Evolutionary conservation across 164 flowering plant genomes (phyloP).

Genomic region (Umbilicus rupestris): DNA sequence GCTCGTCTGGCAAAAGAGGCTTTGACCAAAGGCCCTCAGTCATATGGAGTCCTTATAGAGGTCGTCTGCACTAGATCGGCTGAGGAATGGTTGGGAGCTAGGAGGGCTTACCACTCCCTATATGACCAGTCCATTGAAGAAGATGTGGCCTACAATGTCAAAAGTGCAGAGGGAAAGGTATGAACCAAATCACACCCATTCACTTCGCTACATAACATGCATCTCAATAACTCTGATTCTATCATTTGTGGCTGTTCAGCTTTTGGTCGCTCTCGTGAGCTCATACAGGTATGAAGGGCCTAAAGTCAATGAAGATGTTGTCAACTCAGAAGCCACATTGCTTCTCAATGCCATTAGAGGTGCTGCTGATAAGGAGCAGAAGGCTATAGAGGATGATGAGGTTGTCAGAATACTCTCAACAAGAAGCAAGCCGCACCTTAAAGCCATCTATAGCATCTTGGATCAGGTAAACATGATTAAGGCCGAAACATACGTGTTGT

Average conservation of each 20-base stretch:
- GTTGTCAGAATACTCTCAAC: constrained; percentile 52
- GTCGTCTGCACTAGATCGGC: constrained; percentile 70
- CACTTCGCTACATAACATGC: too few species aligned
- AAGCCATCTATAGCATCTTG: constrained; percentile 32
- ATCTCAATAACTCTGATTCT: too few species aligned
- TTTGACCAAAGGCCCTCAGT: constrained; percentile 25
- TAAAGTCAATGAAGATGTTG: constrained; percentile 37
- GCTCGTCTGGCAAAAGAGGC: constrained; percentile 61
- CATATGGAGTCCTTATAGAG: constrained; percentile 44
- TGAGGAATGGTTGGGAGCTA: constrained; percentile 63
- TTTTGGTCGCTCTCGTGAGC: constrained; percentile 62
- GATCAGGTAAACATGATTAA: constrained; percentile 30
- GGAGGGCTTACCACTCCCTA: constrained; percentile 79
- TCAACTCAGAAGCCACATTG: constrained; percentile 54
- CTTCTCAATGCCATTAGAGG: constrained; percentile 30
- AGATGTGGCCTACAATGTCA: constrained; percentile 49
- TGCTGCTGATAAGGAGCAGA: constrained; percentile 19
- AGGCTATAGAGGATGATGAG: constrained; percentile 41
- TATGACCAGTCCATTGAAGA: constrained; percentile 75
- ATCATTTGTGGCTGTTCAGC: constrained; percentile 25
- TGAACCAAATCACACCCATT: background rate
- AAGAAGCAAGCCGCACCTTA: constrained; percentile 61
- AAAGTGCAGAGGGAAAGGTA: constrained; percentile 43
- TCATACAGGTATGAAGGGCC: constrained; percentile 69
- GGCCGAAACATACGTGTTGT: background rate